Evolutionary conservation across 257 asterid species (phyloP).

Genomic region (Nicotiana benthamiana): DNA sequence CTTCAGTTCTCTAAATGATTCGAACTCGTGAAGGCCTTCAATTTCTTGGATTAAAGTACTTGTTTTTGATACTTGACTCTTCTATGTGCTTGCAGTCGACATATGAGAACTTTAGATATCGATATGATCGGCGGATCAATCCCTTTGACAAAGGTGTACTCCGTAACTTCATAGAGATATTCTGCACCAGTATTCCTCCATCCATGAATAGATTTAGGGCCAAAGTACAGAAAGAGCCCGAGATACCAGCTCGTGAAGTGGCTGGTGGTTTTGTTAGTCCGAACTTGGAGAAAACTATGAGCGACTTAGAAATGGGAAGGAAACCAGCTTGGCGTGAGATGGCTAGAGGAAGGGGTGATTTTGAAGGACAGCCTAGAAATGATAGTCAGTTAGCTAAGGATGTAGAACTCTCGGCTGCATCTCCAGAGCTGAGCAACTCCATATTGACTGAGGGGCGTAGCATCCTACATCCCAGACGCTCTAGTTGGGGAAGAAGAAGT

Average conservation of each 20-base stretch:
- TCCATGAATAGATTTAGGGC: conserved; percentile 79
- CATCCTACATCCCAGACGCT: conserved; percentile 18
- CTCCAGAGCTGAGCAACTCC: conserved; percentile 17
- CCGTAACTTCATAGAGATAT: conserved; percentile 73
- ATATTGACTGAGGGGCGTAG: conserved; percentile 21
- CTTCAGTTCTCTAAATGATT: neutral
- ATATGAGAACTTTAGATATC: conserved; percentile 88
- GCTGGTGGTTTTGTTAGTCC: conserved; percentile 2
- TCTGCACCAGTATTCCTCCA: conserved; percentile 76
- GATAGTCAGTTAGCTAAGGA: conserved; percentile 15
- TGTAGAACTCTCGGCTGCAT: conserved; percentile 11
- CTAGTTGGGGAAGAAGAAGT: conserved; percentile 36
- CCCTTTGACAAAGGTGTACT: conserved; percentile 73
- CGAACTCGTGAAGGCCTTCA: neutral
- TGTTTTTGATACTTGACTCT: neutral
- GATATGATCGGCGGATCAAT: conserved; percentile 72
- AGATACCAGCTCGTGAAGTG: conserved; percentile 47
- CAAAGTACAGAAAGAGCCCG: conserved; percentile 60
- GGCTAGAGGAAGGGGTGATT: conserved; percentile 24
- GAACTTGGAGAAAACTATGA: conserved; percentile 67
- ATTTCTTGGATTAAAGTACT: neutral
- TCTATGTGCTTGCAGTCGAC: conserved; percentile 60
- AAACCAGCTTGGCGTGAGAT: conserved; percentile 91
- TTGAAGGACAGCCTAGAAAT: conserved; percentile 12
- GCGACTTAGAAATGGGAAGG: conserved; percentile 83